Base-by-base conservation (phyloP, 495 filamentous ascomycete species). In the Copromyces sp. region DNA sequence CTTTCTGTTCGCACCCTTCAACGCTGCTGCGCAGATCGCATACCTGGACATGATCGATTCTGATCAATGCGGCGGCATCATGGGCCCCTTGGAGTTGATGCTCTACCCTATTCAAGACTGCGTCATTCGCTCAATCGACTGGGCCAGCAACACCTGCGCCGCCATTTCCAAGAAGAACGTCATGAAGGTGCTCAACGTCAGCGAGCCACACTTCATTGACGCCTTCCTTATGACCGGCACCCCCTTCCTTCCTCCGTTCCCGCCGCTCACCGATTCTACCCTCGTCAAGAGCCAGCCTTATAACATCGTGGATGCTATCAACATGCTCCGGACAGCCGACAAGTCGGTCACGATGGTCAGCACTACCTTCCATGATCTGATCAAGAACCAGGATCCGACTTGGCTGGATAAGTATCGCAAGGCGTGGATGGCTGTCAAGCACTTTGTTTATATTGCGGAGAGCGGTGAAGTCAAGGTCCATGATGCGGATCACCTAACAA, bases 1-100 rank as follows among this genome's bases (percentile, higher is more conserved):
- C 44, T 97, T 94, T 79, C 87, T 93, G 69, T 92, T 97, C 69
- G 92, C 96, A 16, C 96, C 95, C 4, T 98, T 94, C 81, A 92
- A 90, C 77, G 93, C 95, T 61, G 90, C 92, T 73, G 92, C 94
- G 69, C 95, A 98, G 94, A 88, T 99, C 72, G 90, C 91, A 65
- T 94, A 96, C 79, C 89, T 97, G 69, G 88, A 91, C 72, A 88
- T 90, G 78, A 86, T 88, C 70, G 85, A 89, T 65, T 90, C 85
- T 37, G 87, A 89, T 44, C 87, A 91, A 69, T 86, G 92, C 71
- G 92, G 94, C 72, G 91, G 91, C 24, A 86, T 98, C 73, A 93
- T 91, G 81, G 94, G 93, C 39, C 88, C 93, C 3, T 89, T 94
- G n/a, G 94, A 98, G 80, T 83, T 93, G 20, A 88, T 99, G 73